A percentile compares a stretch with the other conserved stretches of the same genome.
Evolutionary conservation across 139 green algal genomes (phyloP).

Genomic region (Raphidocelis subcapitata): DNA sequence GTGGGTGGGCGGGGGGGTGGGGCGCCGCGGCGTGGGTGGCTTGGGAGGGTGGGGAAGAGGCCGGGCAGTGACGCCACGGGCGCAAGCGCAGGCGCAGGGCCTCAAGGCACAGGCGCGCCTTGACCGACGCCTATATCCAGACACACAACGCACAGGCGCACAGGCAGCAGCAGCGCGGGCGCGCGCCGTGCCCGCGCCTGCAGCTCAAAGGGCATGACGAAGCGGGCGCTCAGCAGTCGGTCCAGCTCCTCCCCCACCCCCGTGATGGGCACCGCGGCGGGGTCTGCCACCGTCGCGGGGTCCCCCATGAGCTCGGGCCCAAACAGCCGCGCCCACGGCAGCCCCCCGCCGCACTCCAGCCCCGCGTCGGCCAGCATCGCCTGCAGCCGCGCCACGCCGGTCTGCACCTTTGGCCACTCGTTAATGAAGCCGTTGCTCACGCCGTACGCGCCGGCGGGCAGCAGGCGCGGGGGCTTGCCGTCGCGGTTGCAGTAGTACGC

Average conservation of each 20-base stretch:
- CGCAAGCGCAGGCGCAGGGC: no score
- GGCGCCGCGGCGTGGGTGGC: not conserved
- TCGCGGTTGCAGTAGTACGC: slow-evolving; percentile 51
- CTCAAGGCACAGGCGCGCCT: no score
- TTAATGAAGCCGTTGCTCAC: slow-evolving; percentile 58
- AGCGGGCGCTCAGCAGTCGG: slow-evolving; percentile 32
- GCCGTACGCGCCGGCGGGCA: slow-evolving; percentile 23
- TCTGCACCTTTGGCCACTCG: slow-evolving; percentile 54
- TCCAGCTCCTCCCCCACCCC: slow-evolving; percentile 36
- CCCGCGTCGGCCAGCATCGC: not conserved
- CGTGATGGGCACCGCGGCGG: slow-evolving; percentile 29
- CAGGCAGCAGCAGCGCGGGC: no score
- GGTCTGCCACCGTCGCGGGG: not conserved
- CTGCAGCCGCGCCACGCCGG: slow-evolving; percentile 18
- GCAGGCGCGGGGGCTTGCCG: not conserved
- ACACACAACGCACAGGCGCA: no score
- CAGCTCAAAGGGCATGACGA: slow-evolving; percentile 32
- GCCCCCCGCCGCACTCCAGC: not conserved
- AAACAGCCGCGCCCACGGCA: slow-evolving; percentile 44
- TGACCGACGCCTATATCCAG: no score
- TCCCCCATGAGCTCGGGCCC: slow-evolving; percentile 27
- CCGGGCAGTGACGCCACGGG: no score
- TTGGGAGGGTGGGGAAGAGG: not conserved
- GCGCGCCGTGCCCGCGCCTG: not conserved
- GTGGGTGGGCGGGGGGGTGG: no score